Conservation (phyloP, 192 early-diverging fungal genomes). For the Rhizoclosmatium globosum region DNA sequence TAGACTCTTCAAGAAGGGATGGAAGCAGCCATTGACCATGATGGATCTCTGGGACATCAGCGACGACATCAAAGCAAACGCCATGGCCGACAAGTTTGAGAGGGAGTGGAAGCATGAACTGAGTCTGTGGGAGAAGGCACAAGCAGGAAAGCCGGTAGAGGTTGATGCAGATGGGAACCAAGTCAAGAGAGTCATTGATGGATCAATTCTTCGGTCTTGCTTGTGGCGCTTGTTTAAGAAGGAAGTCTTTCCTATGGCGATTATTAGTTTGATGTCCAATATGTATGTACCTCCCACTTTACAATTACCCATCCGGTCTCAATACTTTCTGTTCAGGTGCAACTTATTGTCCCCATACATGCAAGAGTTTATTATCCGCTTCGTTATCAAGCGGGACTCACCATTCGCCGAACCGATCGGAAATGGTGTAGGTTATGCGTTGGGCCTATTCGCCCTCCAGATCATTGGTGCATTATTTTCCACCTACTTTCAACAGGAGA, state of each 20-base stretch:
- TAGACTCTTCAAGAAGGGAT: slow-evolving; percentile 44
- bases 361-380: slow-evolving; percentile 50
- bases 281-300: slow-evolving; percentile 13
- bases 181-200: background rate
- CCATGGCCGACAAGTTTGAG: slow-evolving; percentile 38
- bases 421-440: background rate
- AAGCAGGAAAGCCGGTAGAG: background rate
- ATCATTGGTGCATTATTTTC: background rate
- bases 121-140: background rate
- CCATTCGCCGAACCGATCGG: background rate
- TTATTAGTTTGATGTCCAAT: slow-evolving; percentile 45
- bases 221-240: background rate
- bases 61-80: slow-evolving; percentile 23
- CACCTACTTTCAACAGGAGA: slow-evolving; percentile 13
- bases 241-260: slow-evolving; percentile 26
- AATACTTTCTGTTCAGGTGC: background rate
- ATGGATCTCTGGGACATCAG: slow-evolving; percentile 65
- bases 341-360: slow-evolving; percentile 50
- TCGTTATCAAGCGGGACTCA: slow-evolving; percentile 6
- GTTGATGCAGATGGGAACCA: background rate
- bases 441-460: slow-evolving; percentile 16
- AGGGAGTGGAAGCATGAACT: slow-evolving; percentile 43
- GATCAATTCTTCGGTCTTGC: background rate
- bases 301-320: no score
- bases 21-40: slow-evolving; percentile 58